These are phyloP conservation scores for Fusarium agapanthi DNA, from an alignment of 2,329 filamentous ascomycete species.

Conservation along the genomic window DNA sequence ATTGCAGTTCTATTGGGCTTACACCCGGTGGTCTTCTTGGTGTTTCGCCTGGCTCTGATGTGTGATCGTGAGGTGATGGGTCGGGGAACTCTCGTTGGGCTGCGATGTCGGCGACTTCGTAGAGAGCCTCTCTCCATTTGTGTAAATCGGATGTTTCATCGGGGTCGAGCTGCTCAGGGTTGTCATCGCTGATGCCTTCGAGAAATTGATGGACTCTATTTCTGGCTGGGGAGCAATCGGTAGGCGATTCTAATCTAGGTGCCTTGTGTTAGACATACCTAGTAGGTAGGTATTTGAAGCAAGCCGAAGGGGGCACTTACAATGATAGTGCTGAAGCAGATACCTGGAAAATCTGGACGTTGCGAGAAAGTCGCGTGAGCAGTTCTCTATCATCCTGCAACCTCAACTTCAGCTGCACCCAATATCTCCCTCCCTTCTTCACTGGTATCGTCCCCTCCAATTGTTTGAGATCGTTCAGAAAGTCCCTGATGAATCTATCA, in stretches of 20 bases:
- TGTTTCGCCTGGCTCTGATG: not conserved
- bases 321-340: not conserved
- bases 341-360: slow-evolving; percentile 12
- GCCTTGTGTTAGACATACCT: not conserved
- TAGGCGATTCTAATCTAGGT: not conserved
- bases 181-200: not conserved
- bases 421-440: not conserved
- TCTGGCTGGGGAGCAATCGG: not conserved
- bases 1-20: not conserved
- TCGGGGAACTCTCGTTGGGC: not conserved
- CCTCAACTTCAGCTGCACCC: not conserved
- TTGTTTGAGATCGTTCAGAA: not conserved
- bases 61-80: not conserved
- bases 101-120: slow-evolving; percentile 1
- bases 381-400: slow-evolving; percentile 3
- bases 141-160: not conserved
- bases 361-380: slow-evolving; percentile 2
- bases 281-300: no score
- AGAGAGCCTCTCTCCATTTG: slow-evolving; percentile 1
- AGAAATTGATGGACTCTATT: not conserved
- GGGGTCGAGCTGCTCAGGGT: not conserved
- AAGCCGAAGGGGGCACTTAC: not conserved
- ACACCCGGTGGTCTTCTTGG: not conserved
- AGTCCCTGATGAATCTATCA: not conserved
- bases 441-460: not conserved